Base-by-base conservation (phyloP, 345 rosid genomes). In the Populus nigra region DNA sequence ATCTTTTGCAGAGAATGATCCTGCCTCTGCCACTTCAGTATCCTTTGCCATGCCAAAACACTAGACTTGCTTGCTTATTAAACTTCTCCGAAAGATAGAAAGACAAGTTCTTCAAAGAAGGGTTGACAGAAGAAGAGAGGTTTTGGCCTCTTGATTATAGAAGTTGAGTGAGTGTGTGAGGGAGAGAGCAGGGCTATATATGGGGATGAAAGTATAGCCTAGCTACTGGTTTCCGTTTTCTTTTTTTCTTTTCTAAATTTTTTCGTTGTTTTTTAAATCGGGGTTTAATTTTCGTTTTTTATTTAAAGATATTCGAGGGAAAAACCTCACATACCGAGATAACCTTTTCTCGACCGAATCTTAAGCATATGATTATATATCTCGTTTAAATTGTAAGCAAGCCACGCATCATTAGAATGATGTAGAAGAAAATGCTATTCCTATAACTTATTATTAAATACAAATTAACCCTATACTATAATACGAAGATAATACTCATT, bases 1-100 rank as follows among this genome's bases (percentile, higher is more conserved):
- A 83, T 90, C 97, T 86, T 89, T 94, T 10, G 83, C 88, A 59
- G 90, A 74, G 80, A 84, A 80, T 0, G 90, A 86, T 2, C 88
- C 94, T 1, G 85, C 82, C 79, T 87, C 91, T 13, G 76, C 53
- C 38, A 78, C 68, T 69, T 74, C 80, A 20, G 73, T 55, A 22
- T 87, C 92, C 49, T 88, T 87, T 2, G 85, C 84, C 90, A 88
- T 84, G 16, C 65, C n/a, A 31, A 6, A 5, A 62, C 25, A 23
- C 15, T 23, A n/a, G 10, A 38, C 20, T 22, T 33, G 20, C 41
- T 33, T 33, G 36, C 36, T 35, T 13, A 33, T 29, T 65, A 38
- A 33, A 17, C 69, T 35, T 66, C 69, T 23, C 7, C n/a, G 47
- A 75, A 18, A 61, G 12, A 11, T 1, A 71, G 27, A 16, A n/a